Base-by-base conservation (phyloP, 495 filamentous ascomycete species). In the Oidiodendron maius region DNA sequence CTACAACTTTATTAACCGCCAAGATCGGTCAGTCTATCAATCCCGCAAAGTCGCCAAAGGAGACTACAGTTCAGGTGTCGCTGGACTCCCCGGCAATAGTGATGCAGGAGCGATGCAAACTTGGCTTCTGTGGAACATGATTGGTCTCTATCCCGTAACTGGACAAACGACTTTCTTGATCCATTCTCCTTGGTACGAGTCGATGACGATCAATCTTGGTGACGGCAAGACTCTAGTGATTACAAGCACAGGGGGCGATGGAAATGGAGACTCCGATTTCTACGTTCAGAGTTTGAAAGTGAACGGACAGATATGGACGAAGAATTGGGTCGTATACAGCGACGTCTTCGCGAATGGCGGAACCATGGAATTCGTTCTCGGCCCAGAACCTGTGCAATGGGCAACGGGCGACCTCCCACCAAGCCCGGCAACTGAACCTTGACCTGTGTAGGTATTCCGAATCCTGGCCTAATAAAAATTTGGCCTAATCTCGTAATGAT, bases 61-160 rank as follows among this genome's bases (percentile, higher is more conserved):
- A 41, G 78, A 80, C 69, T 84, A 79, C 56, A 69, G 57, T n/a
- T 53, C 56, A 16, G 65, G 70, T 6, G 52, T 61, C 3, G 63
- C 62, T 32, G 82, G 83, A 1, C 64, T 85, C 1, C 83, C 82
- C 3, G 82, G 83, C 0, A 86, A 86, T 61, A 77, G 71, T 32
- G 81, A 86, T 53, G 82, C 82, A 0, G 82, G 81, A 5, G 81
- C 83, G 6, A 84, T 86, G 80, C 81, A 85, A 59, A 74, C 71
- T 17, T 85, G 79, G 77, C 64, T 84, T 11, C 56, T 86, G 16
- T 86, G 81, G 81, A 80, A 78, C 45, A 81, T 85, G 69, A 68
- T 86, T 18, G 82, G 83, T 0, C 71, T 86, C n/a, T 86, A 83
- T 56, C 83, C 81, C 0, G 66, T 85, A 20, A 81, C 77, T 3